Evolutionary conservation across 164 flowering plant species (phyloP).

Genomic region (Cinnamomum chago): DNA sequence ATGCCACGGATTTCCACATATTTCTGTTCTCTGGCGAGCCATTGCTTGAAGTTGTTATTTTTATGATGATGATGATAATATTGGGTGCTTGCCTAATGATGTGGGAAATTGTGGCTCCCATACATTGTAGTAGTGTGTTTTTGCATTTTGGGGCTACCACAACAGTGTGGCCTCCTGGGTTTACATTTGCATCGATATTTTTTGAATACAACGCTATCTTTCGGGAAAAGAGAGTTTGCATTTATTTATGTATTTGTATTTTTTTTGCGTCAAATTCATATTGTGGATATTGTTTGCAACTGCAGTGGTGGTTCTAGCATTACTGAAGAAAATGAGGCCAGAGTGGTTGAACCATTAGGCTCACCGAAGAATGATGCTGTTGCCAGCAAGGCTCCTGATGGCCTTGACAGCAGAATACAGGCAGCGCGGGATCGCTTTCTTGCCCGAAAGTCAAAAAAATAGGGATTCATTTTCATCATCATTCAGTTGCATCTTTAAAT

Average conservation of each 20-base stretch:
- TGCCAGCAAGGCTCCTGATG: slow-evolving; percentile 27
- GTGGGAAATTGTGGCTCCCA: neutral
- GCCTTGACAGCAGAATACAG: slow-evolving; percentile 49
- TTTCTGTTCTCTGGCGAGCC: neutral
- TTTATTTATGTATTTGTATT: neutral
- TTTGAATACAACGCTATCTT: neutral
- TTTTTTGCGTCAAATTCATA: neutral
- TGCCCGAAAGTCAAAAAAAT: slow-evolving; percentile 41
- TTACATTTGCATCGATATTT: neutral
- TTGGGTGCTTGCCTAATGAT: neutral
- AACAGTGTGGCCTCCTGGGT: neutral
- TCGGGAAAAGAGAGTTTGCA: neutral
- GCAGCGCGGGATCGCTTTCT: slow-evolving; percentile 61
- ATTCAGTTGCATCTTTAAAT: neutral
- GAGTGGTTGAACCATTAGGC: slow-evolving; percentile 22
- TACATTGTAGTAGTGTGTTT: neutral
- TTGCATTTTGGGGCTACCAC: neutral
- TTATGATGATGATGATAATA: neutral
- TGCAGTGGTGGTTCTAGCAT: slow-evolving; percentile 47
- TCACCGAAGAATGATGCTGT: slow-evolving; percentile 27
- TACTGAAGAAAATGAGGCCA: slow-evolving; percentile 12
- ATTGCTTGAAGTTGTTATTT: neutral
- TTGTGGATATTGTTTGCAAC: neutral
- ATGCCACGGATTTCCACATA: neutral
- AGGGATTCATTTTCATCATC: slow-evolving; percentile 4